phyloP scores from a whole-genome alignment of 225 moss, liverwort and hornwort genomes.

The Neckera pumila region DNA sequence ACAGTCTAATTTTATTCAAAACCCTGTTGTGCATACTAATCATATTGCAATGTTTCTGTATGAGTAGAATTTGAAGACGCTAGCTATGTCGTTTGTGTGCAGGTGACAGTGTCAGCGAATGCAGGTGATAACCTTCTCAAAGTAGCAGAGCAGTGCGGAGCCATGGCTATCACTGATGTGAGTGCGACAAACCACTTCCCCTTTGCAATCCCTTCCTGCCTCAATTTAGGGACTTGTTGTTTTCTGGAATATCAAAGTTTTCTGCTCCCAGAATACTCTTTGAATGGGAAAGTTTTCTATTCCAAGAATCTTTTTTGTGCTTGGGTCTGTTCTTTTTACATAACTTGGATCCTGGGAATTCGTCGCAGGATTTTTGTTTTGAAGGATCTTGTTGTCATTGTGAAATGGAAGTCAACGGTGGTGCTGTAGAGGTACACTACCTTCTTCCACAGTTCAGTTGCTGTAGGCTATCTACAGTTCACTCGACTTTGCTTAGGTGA shows the following conservation, averaged over 20 bases:
- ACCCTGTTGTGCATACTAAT: not conserved
- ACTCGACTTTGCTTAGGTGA: not conserved
- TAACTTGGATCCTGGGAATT: not conserved
- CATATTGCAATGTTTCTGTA: not conserved
- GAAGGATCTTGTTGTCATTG: conserved; percentile 95
- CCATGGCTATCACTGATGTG: conserved; percentile 51
- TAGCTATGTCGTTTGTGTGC: not conserved
- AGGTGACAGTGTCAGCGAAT: conserved; percentile 58
- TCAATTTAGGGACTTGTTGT: not conserved
- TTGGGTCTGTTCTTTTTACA: not conserved
- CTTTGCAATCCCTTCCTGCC: not conserved
- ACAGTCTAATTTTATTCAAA: not conserved
- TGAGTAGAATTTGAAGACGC: not conserved
- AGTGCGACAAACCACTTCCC: conserved; percentile 1
- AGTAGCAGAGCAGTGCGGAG: conserved; percentile 78
- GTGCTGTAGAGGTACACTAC: conserved; percentile 65
- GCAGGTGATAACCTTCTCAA: conserved; percentile 85
- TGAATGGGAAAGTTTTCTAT: not conserved
- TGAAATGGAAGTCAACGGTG: conserved; percentile 96
- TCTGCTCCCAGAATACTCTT: not conserved
- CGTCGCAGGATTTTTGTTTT: conserved; percentile 81
- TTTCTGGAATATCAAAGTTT: not conserved
- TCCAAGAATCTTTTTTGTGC: not conserved
- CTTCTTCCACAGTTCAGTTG: not conserved
- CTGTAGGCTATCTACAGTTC: not conserved